Base-by-base conservation (phyloP, 805 yeast genomes). In the Candida sithepensis region DNA sequence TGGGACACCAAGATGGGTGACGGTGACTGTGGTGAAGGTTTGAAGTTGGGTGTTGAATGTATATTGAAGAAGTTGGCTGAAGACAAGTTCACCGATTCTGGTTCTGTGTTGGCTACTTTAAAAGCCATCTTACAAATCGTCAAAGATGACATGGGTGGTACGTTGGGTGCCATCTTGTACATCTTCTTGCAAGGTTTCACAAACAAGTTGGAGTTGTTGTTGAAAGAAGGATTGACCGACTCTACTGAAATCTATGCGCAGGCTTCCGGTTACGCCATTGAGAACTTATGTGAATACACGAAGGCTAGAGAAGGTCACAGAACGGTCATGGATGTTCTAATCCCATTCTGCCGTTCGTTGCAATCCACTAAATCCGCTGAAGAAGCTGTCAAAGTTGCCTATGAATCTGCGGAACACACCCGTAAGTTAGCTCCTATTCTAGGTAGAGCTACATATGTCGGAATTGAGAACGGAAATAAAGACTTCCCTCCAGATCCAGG, bases 1-100 rank as follows among this genome's bases (percentile, higher is more conserved):
- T 70, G 71, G 70, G 74, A 70, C 49, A 70, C 74, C 21, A 61
- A 65, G 48, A 65, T 68, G 67, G 73, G 74, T n/a, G 74, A 70
- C 50, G 74, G 74, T 13, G 74, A 70, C 45, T 70, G 74, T 56
- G 73, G 74, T 32, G 66, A 67, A 47, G 68, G 69, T 42, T 59
- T 70, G 38, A 61, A 63, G 44, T 52, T 61, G 19, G 73, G 71
- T 8, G 70, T 67, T 19, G 59, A 58, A 42, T 64, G 64, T 1
- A 56, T 67, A 3, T 46, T 67, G 19, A 42, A 42, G 12, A 61
- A 55, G 6, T 45, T 69, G 14, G 53, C 59, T 19, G 50, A 49
- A 1, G 57, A 54, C 8, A 56, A 58, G 5, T 50, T 59, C 37
- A 59, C 65, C 1, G 38, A 42, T 1, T 33, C 47, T 8, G 70